Conservation (phyloP, 2,329 filamentous ascomycete genomes). For the Seiridium unicorne region DNA sequence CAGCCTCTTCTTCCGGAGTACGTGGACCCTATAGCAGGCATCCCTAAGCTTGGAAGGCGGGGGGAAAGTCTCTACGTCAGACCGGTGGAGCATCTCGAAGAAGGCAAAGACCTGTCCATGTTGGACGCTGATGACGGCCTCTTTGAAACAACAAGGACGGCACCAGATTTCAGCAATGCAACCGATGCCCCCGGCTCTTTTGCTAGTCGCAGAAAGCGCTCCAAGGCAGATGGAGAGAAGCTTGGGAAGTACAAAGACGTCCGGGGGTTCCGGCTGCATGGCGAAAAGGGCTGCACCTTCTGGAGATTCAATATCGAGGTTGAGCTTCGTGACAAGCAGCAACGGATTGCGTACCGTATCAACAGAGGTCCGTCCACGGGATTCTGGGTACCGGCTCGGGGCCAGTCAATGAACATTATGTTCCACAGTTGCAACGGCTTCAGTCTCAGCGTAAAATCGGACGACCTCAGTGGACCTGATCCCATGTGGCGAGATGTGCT, state of each 20-base stretch:
- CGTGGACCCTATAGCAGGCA: conserved; percentile 84
- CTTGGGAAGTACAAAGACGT: conserved; percentile 80
- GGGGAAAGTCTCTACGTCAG: conserved; percentile 86
- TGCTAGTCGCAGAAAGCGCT: conserved; percentile 50
- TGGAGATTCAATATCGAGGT: conserved; percentile 97
- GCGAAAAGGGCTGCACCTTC: conserved; percentile 86
- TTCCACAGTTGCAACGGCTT: conserved; percentile 99
- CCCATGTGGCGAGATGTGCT: conserved; percentile 96
- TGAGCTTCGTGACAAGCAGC: conserved; percentile 74
- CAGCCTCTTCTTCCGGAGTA: conserved; percentile 73
- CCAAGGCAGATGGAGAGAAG: conserved; percentile 73
- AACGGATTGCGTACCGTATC: conserved; percentile 92
- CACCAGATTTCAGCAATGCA: conserved; percentile 46
- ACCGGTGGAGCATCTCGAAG: conserved; percentile 81
- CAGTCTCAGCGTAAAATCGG: conserved; percentile 72
- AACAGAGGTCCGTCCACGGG: conserved; percentile 84
- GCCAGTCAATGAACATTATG: conserved; percentile 96
- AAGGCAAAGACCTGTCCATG: conserved; percentile 73
- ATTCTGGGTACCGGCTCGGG: conserved; percentile 89
- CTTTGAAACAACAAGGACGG: conserved; percentile 66
- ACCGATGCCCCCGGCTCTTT: conserved; percentile 53
- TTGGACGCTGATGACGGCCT: conserved; percentile 80
- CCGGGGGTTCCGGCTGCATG: conserved; percentile 76
- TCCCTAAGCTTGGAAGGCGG: conserved; percentile 80
- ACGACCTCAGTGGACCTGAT: conserved; percentile 86